These are phyloP conservation scores for Apophysomyces variabilis DNA, from an alignment of 371 early-diverging fungal species.

Conservation along the genomic window DNA sequence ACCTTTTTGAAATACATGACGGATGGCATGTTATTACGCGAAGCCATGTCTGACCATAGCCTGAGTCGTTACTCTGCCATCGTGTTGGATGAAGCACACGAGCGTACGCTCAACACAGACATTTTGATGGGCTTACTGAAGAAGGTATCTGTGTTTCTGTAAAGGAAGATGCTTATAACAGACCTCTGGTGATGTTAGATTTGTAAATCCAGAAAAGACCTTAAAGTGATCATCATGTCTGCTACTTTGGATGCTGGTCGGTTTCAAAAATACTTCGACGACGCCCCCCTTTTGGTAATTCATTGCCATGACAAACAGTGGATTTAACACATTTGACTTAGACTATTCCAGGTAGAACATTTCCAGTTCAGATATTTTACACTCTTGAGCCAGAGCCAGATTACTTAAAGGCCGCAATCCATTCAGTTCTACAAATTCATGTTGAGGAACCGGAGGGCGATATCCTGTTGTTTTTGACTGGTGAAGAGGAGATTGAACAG, in stretches of 20 bases:
- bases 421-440: constrained; percentile 87
- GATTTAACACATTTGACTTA: constrained; percentile 14
- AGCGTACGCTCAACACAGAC: constrained; percentile 93
- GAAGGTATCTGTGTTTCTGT: constrained; percentile 47
- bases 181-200: constrained; percentile 23
- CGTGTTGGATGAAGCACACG: constrained; percentile 99
- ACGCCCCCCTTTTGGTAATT: constrained; percentile 66
- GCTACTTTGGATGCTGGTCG: constrained; percentile 91
- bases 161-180: background rate
- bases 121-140: constrained; percentile 96
- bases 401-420: constrained; percentile 86
- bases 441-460: constrained; percentile 84
- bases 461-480: constrained; percentile 91
- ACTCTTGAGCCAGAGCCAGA: constrained; percentile 87
- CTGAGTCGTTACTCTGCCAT: constrained; percentile 88
- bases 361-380: constrained; percentile 90
- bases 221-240: constrained; percentile 92
- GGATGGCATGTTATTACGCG: constrained; percentile 98
- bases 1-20: constrained; percentile 97
- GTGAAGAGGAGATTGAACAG: constrained; percentile 95
- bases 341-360: constrained; percentile 86
- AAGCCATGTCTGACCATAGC: constrained; percentile 96
- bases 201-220: constrained; percentile 65
- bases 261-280: constrained; percentile 85
- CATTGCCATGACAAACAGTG: background rate